Evolutionary conservation across 2,329 filamentous ascomycete genomes (phyloP), one percentile per base, ranked within the genome.

Genomic region (Chalara sp.): DNA sequence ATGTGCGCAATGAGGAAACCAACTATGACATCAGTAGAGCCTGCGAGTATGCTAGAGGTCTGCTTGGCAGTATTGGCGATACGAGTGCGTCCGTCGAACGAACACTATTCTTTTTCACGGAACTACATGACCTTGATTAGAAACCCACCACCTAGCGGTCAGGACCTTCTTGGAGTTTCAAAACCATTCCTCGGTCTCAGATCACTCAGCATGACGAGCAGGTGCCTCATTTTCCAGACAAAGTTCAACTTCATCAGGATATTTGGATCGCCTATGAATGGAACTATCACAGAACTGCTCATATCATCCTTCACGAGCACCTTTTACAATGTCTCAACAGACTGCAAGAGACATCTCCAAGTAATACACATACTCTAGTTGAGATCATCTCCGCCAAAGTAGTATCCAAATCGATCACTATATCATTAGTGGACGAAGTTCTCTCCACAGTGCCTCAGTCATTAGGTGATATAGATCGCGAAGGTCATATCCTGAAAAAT

Each of bases 221-320:
- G 8, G 5, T 40, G 6, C 8, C 21, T 5, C 28, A 11, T 8
- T 46, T 45, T 30, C 6, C 42, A 31, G 30, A 50, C 65, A 11
- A 61, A 64, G 52, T 70, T 7, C 60, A 71, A 49, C 52, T 72
- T 3, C 69, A 70, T 48, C 51, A 58, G 4, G 69, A 71, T 54
- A 47, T 70, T 0, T 71, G 69, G 69, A 68, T 67, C 51, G 64
- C 67, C 5, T 72, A 72, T 41, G 69, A 71, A 51, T 70, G 68
- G 66, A 69, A 71, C 44, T 71, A 71, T 45, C 66, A 70, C 44
- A 61, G 68, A 3, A 63, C 68, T 31, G 68, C 66, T 5, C 61
- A 67, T 4, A 67, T 70, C 29, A 61, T 69, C n/a, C 58, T 70
- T 5, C 62, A 67, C 12, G 61, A 68, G 46, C 66, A 69, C 21